A percentile compares a stretch with the other conserved stretches of the same genome.
These are phyloP conservation scores for Telfairia occidentalis DNA, from an alignment of 331 rosid species.

Conservation along the genomic window DNA sequence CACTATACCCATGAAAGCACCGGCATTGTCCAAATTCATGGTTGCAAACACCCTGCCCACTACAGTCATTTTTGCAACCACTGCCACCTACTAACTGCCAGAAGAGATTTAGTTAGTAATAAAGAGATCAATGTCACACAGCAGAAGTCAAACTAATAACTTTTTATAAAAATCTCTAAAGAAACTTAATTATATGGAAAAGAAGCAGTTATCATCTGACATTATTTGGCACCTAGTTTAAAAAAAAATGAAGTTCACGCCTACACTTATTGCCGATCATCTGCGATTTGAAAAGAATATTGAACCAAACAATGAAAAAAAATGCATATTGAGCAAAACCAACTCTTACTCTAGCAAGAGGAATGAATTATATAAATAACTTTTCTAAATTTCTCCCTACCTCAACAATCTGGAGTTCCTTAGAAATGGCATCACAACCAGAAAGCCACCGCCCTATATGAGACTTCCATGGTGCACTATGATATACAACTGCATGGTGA, in stretches of 20 bases:
- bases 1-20: conserved; percentile 81
- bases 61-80: conserved; percentile 66
- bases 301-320: background rate
- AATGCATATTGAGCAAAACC: background rate
- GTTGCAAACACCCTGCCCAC: conserved; percentile 74
- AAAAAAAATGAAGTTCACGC: background rate
- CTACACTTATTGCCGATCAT: background rate
- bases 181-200: background rate
- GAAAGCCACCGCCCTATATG: conserved; percentile 86
- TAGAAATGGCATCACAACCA: conserved; percentile 48
- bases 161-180: background rate
- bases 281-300: background rate
- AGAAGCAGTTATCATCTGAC: background rate
- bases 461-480: conserved; percentile 85
- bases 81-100: conserved; percentile 62
- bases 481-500: conserved; percentile 57
- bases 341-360: background rate
- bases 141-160: background rate
- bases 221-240: background rate
- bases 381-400: conserved; percentile 23
- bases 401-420: conserved; percentile 65
- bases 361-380: background rate
- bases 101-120: conserved; percentile 1
- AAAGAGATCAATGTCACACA: background rate
- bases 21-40: conserved; percentile 72